Evolutionary conservation across 768 basidiomycete genomes (phyloP).

Genomic region (Agaricus bisporus): DNA sequence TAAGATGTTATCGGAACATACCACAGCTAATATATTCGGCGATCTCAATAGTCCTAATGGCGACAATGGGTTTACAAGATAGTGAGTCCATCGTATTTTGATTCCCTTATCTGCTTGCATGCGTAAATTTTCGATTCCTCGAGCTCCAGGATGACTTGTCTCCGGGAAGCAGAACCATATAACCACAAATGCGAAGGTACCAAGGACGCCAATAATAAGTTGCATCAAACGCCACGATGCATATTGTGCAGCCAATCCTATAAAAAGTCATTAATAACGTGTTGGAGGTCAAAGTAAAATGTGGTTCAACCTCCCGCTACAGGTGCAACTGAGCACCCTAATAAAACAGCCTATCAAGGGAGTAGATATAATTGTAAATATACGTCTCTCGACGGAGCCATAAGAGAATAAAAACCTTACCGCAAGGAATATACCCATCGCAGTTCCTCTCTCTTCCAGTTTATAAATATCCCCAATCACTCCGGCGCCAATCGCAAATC

Average conservation of each 20-base stretch:
- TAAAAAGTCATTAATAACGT: neutral
- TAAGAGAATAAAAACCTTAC: slow-evolving; percentile 21
- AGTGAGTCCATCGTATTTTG: slow-evolving; percentile 17
- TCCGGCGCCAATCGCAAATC: slow-evolving; percentile 48
- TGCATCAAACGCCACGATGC: slow-evolving; percentile 59
- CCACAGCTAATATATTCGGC: slow-evolving; percentile 50
- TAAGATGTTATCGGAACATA: slow-evolving; percentile 22
- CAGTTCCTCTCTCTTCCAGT: slow-evolving; percentile 53
- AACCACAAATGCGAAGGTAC: slow-evolving; percentile 29
- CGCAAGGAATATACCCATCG: slow-evolving; percentile 55
- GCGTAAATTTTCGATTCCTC: slow-evolving; percentile 43
- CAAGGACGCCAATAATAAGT: slow-evolving; percentile 29
- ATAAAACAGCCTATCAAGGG: slow-evolving; percentile 36
- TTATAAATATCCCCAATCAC: slow-evolving; percentile 65
- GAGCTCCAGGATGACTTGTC: slow-evolving; percentile 54
- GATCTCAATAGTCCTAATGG: slow-evolving; percentile 43
- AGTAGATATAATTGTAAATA: slow-evolving; percentile 31
- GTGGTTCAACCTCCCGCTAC: slow-evolving; percentile 39
- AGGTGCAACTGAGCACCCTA: slow-evolving; percentile 59
- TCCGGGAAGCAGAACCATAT: slow-evolving; percentile 52
- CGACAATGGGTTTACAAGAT: slow-evolving; percentile 50
- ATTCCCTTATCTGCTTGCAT: slow-evolving; percentile 7
- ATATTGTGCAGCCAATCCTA: slow-evolving; percentile 13
- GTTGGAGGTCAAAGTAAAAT: neutral
- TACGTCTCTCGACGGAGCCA: neutral